A percentile compares a stretch with the other conserved stretches of the same genome.
These are phyloP conservation scores for Porcisia hertigi DNA, from an alignment of 208 protist genomes.

Conservation along the genomic window DNA sequence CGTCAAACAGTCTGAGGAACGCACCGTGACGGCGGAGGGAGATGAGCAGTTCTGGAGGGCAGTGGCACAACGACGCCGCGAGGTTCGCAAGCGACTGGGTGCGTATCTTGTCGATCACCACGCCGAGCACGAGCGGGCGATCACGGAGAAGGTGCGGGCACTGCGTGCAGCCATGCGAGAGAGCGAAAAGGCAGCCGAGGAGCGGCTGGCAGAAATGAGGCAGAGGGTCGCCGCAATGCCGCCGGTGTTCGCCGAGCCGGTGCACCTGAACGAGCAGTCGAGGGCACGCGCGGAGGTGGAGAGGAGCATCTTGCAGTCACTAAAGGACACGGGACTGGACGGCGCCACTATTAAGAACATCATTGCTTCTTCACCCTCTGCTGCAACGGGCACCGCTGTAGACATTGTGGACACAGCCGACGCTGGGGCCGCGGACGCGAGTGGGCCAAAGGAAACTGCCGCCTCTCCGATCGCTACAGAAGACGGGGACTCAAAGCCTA, in stretches of 20 bases:
- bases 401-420: neutral
- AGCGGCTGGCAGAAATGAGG: conserved; percentile 70
- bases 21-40: conserved; percentile 21
- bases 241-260: conserved; percentile 83
- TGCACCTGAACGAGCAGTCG: conserved; percentile 62
- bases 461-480: neutral
- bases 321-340: conserved; percentile 69
- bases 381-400: neutral
- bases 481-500: neutral
- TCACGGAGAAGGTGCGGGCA: conserved; percentile 58
- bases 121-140: conserved; percentile 51
- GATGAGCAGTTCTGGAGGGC: conserved; percentile 34
- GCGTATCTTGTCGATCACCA: conserved; percentile 57
- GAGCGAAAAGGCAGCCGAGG: conserved; percentile 45
- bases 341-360: conserved; percentile 58
- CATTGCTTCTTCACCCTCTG: conserved; percentile 21
- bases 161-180: conserved; percentile 55
- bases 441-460: neutral
- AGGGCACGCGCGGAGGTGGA: conserved; percentile 66
- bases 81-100: conserved; percentile 64
- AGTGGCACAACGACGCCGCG: conserved; percentile 40
- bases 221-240: conserved; percentile 74
- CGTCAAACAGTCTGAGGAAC: conserved; percentile 36
- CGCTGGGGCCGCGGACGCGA: neutral
- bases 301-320: conserved; percentile 63